A percentile compares a stretch with the other conserved stretches of the same genome.
phyloP scores from a whole-genome alignment of 306 rosid species.

The Prunus persica region DNA sequence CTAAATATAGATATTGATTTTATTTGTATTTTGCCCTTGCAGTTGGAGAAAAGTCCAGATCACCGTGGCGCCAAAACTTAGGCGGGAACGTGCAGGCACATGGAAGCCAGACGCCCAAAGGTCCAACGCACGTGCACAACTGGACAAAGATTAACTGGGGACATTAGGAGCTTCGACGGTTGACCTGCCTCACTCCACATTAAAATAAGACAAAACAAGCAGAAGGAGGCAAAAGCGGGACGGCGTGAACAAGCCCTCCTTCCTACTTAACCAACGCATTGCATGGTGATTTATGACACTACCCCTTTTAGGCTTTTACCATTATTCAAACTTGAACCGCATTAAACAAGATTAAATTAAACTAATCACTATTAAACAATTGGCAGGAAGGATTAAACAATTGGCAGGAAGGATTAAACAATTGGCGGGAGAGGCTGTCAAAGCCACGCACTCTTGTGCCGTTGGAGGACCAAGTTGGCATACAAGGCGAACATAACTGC shows the following conservation, averaged over 20 bases:
- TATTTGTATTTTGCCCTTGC: neutral
- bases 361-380: neutral
- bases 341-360: neutral
- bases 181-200: neutral
- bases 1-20: too few relatives aligned
- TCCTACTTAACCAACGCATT: neutral
- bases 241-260: conserved; percentile 36
- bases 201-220: neutral
- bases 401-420: neutral
- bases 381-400: conserved; percentile 7
- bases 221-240: neutral
- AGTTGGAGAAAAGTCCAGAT: neutral
- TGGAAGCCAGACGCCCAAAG: conserved; percentile 7
- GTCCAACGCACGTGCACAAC: conserved; percentile 11
- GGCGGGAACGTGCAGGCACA: conserved; percentile 12
- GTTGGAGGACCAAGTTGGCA: too few relatives aligned
- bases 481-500: too few relatives aligned
- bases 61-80: conserved; percentile 4
- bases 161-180: neutral
- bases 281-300: neutral
- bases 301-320: neutral
- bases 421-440: neutral
- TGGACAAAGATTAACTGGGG: neutral
- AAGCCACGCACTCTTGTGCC: neutral
- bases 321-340: neutral